Percentiles rank a stretch among this genome's conserved stretches.
Conservation (phyloP, 1,284 basidiomycete genomes). For the Lignosus rhinocerotis region DNA sequence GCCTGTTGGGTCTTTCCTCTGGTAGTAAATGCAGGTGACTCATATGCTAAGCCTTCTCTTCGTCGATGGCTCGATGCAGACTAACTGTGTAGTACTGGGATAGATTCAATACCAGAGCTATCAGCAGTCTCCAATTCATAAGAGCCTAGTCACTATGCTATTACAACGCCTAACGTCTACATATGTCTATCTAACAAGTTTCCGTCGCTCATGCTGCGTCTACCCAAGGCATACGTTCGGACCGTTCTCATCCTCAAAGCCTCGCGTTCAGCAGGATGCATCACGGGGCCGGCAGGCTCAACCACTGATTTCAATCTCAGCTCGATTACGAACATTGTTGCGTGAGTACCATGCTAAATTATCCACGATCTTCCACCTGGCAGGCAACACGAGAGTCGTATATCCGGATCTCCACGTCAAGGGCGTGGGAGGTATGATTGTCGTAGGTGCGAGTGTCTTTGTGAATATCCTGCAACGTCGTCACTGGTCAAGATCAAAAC, state of each 20-base stretch:
- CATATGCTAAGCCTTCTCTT: too few relatives aligned
- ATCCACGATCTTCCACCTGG: conserved; percentile 25
- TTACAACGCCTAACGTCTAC: too few relatives aligned
- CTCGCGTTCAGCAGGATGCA: conserved; percentile 20
- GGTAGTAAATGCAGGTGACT: too few relatives aligned
- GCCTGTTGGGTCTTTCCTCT: too few relatives aligned
- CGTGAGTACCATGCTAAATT: conserved; percentile 16
- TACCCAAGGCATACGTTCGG: too few relatives aligned
- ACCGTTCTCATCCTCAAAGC: too few relatives aligned
- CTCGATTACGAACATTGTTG: conserved; percentile 21
- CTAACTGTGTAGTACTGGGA: background rate
- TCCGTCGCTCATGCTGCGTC: too few relatives aligned
- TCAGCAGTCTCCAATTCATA: conserved; percentile 13
- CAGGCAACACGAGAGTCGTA: conserved; percentile 30
- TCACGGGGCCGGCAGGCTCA: conserved; percentile 17
- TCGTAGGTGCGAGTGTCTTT: conserved; percentile 33
- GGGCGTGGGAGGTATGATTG: conserved; percentile 24
- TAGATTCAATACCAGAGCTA: conserved; percentile 16
- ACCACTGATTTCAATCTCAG: conserved; percentile 11
- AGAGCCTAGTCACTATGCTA: too few relatives aligned
- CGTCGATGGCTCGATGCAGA: too few relatives aligned
- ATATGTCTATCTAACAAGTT: too few relatives aligned
- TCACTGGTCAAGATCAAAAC: too few relatives aligned
- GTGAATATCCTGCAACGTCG: conserved; percentile 17
- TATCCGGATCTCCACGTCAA: conserved; percentile 31